Percentiles rank a stretch among this genome's conserved stretches.
phyloP scores from a whole-genome alignment of 352 stramenopile species.

The Phytopythium montanum region DNA sequence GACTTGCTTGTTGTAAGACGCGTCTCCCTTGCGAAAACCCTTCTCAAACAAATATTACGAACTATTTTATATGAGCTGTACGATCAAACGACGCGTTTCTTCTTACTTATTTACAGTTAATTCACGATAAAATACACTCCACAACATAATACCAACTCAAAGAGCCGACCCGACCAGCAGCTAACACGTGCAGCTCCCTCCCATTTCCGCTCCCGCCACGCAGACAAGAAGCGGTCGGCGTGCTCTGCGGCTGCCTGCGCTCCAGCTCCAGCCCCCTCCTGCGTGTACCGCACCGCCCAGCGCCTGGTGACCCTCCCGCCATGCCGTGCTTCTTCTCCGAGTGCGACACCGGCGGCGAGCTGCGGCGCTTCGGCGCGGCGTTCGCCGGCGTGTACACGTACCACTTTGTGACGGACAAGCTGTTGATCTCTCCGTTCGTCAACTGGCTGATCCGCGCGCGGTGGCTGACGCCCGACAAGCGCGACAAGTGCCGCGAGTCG shows the following conservation, averaged over 20 bases:
- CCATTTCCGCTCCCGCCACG: conserved; percentile 1
- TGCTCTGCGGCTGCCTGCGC: too few species aligned
- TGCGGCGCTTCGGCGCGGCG: conserved; percentile 52
- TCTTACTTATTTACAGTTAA: too few species aligned
- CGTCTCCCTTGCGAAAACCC: too few species aligned
- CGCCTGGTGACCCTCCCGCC: neutral
- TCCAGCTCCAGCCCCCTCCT: too few species aligned
- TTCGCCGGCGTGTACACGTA: conserved; percentile 61
- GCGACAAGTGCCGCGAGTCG: conserved; percentile 82
- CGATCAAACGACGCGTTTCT: too few species aligned
- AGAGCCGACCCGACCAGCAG: too few species aligned
- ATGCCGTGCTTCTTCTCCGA: conserved; percentile 77
- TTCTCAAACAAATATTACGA: too few species aligned
- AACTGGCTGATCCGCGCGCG: conserved; percentile 34
- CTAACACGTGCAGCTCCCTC: neutral
- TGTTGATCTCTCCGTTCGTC: conserved; percentile 53
- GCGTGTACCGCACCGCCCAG: too few species aligned
- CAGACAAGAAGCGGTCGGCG: neutral
- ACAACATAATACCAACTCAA: neutral
- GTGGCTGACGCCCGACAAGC: conserved; percentile 52
- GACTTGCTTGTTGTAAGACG: too few species aligned
- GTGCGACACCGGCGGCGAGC: conserved; percentile 49
- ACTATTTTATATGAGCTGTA: too few species aligned
- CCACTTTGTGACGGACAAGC: conserved; percentile 65
- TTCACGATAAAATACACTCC: neutral